phyloP scores from a whole-genome alignment of 2,329 filamentous ascomycete genomes.

The Nemania bipapillata region DNA sequence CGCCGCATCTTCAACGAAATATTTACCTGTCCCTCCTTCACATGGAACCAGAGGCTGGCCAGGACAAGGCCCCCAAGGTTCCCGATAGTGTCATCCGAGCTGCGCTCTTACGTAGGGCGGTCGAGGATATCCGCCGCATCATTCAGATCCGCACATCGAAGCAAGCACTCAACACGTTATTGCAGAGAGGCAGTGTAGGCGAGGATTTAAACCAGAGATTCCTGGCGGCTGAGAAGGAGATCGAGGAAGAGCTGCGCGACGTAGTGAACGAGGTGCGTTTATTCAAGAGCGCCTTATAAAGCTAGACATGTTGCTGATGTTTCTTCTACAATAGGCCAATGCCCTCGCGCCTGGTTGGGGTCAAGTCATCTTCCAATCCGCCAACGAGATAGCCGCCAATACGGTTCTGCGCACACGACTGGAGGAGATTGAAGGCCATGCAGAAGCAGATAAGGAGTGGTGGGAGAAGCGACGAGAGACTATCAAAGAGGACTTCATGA shows the following conservation, averaged over 20 bases:
- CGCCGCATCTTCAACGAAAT: constrained; percentile 87
- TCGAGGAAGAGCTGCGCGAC: constrained; percentile 94
- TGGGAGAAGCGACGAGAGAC: constrained; percentile 85
- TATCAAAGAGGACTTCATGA: constrained; percentile 82
- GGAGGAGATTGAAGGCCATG: constrained; percentile 77
- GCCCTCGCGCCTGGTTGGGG: constrained; percentile 90
- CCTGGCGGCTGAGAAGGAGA: constrained; percentile 91
- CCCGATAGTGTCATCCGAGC: constrained; percentile 89
- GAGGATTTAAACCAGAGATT: constrained; percentile 97
- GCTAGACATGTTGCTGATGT: constrained; percentile 8
- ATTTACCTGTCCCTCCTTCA: constrained; percentile 94
- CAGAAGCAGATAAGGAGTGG: constrained; percentile 82
- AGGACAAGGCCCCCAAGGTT: constrained; percentile 74
- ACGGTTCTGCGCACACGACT: constrained; percentile 77
- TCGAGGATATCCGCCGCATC: constrained; percentile 92
- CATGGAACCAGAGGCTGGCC: constrained; percentile 70
- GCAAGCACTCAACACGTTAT: constrained; percentile 81
- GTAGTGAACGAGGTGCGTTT: constrained; percentile 84
- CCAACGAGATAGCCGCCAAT: constrained; percentile 94
- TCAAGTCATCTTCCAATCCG: constrained; percentile 93
- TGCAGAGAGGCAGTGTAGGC: constrained; percentile 91
- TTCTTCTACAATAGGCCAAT: constrained; percentile 76
- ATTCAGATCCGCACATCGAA: constrained; percentile 90
- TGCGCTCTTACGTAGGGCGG: constrained; percentile 85
- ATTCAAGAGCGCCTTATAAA: background rate